Conservation (phyloP, 805 yeast genomes). For the Hemisphaericaspora nanyangensis region DNA sequence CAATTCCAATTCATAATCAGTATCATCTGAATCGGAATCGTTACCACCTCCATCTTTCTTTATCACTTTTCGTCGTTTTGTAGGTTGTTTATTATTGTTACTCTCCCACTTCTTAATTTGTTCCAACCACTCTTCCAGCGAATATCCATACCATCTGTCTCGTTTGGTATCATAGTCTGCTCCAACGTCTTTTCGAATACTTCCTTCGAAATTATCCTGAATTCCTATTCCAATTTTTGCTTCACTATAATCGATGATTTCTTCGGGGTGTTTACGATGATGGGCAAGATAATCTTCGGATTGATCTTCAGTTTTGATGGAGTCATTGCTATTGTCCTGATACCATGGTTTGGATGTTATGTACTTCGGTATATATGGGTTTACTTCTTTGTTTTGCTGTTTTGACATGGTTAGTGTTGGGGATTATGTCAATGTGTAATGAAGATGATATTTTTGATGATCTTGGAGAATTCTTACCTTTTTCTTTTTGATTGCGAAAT, state of each 20-base stretch:
- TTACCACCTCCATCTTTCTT: conserved; percentile 6
- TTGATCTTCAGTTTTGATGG: too few relatives aligned
- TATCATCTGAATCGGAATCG: conserved; percentile 27
- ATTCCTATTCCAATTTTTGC: conserved; percentile 59
- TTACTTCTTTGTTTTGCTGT: conserved; percentile 13
- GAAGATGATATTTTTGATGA: too few relatives aligned
- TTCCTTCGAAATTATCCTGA: conserved; percentile 35
- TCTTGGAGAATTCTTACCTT: too few relatives aligned
- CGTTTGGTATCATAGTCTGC: conserved; percentile 63
- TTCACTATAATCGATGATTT: conserved; percentile 42
- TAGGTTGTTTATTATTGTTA: conserved; percentile 24
- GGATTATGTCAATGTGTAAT: not conserved
- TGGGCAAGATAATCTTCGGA: conserved; percentile 45
- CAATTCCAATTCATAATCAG: conserved; percentile 39
- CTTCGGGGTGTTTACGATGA: conserved; percentile 46
- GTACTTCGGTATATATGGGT: conserved; percentile 37
- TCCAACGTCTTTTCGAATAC: conserved; percentile 22
- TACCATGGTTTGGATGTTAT: conserved; percentile 41
- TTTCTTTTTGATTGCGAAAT: too few relatives aligned
- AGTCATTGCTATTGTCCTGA: conserved; percentile 16
- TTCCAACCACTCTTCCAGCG: conserved; percentile 56
- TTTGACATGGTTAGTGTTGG: conserved; percentile 7
- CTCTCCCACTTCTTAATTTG: conserved; percentile 45
- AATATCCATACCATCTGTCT: conserved; percentile 82
- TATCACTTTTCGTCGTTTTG: conserved; percentile 4